Percentiles rank a stretch among this genome's conserved stretches.
Evolutionary conservation across 768 basidiomycete genomes (phyloP).

Genomic region (Trametes cubensis): DNA sequence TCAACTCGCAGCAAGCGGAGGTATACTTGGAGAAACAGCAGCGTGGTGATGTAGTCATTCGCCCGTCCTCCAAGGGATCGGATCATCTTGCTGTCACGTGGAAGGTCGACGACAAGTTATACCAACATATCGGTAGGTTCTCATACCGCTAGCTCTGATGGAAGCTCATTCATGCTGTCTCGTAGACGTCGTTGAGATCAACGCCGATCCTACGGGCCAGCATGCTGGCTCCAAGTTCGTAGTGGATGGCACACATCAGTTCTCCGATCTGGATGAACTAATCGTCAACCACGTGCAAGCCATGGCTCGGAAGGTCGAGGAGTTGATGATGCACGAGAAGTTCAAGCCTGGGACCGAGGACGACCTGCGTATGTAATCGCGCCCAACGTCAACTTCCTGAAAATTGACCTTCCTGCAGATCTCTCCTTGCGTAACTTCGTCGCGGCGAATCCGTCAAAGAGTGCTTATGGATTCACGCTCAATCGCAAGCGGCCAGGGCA

Average conservation of each 20-base stretch:
- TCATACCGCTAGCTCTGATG: background rate
- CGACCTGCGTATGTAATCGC: conserved; percentile 76
- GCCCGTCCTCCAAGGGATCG: conserved; percentile 92
- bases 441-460: conserved; percentile 90
- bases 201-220: conserved; percentile 72
- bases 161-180: conserved; percentile 6
- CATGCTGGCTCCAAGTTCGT: conserved; percentile 63
- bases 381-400: background rate
- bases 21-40: conserved; percentile 86
- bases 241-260: conserved; percentile 78
- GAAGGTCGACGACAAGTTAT: conserved; percentile 96
- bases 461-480: conserved; percentile 93
- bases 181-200: conserved; percentile 87
- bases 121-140: conserved; percentile 89
- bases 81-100: conserved; percentile 97
- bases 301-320: conserved; percentile 90
- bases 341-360: conserved; percentile 88
- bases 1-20: conserved; percentile 90
- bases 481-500: conserved; percentile 91
- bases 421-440: conserved; percentile 87
- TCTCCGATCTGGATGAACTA: conserved; percentile 93
- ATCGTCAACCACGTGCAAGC: conserved; percentile 97
- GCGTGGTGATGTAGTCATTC: conserved; percentile 93
- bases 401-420: conserved; percentile 48
- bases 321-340: conserved; percentile 93